phyloP scores from a whole-genome alignment of 768 basidiomycete genomes.

The Austroboletus eburneus region DNA sequence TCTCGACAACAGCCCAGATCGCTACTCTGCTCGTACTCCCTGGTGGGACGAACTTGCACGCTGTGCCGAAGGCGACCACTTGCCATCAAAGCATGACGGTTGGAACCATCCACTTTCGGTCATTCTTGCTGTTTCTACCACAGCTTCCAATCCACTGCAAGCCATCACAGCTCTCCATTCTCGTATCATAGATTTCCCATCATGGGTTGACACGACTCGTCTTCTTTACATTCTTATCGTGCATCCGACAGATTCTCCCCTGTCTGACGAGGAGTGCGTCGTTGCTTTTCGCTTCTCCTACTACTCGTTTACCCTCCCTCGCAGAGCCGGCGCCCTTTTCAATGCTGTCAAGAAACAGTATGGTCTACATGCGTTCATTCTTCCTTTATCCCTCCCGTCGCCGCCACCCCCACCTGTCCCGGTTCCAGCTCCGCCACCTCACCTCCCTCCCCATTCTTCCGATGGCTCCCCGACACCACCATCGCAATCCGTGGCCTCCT shows the following conservation, averaged over 20 bases:
- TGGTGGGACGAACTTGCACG: conserved; percentile 87
- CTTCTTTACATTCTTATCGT: conserved; percentile 75
- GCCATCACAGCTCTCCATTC: conserved; percentile 74
- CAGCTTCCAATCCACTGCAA: conserved; percentile 76
- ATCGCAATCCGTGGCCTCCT: neutral
- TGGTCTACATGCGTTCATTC: conserved; percentile 71
- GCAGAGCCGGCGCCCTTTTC: conserved; percentile 70
- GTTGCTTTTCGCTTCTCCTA: conserved; percentile 3
- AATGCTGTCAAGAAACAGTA: conserved; percentile 88
- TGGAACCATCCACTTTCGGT: conserved; percentile 94
- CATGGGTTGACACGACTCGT: conserved; percentile 75
- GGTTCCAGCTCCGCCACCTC: conserved; percentile 61
- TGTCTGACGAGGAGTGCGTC: conserved; percentile 79
- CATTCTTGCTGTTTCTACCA: conserved; percentile 77
- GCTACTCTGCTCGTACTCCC: conserved; percentile 49
- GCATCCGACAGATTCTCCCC: conserved; percentile 62
- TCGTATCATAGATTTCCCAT: conserved; percentile 60
- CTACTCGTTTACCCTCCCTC: conserved; percentile 6
- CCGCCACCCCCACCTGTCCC: conserved; percentile 64
- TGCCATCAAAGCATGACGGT: conserved; percentile 66
- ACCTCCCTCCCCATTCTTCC: conserved; percentile 54
- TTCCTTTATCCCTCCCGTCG: conserved; percentile 57
- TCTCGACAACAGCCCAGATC: conserved; percentile 44
- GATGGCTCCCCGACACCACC: conserved; percentile 12
- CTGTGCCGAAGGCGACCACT: conserved; percentile 73